phyloP scores from a whole-genome alignment of 2,329 filamentous ascomycete species.

The Diaporthe aspalathi region DNA sequence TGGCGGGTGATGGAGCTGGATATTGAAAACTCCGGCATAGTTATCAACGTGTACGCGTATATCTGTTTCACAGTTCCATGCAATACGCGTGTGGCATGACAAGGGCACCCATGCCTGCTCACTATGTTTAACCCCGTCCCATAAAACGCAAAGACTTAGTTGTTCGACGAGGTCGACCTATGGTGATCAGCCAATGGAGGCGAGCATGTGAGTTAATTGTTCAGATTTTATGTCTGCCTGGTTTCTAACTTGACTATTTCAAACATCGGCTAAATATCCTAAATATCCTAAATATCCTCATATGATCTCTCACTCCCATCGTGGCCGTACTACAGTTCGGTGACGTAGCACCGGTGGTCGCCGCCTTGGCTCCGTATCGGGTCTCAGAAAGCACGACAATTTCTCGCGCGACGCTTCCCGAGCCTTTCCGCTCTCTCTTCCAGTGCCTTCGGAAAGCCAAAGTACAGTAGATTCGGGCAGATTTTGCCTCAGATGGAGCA shows the following conservation, averaged over 20 bases:
- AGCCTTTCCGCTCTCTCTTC: too few relatives aligned
- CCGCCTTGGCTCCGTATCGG: neutral
- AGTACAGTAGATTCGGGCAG: too few relatives aligned
- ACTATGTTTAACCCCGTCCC: neutral
- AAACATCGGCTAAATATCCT: too few relatives aligned
- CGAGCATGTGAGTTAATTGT: too few relatives aligned
- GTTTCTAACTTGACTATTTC: too few relatives aligned
- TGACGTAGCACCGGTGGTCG: neutral
- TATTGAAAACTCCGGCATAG: neutral
- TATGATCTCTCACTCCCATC: neutral
- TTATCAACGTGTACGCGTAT: neutral
- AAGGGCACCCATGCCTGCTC: neutral
- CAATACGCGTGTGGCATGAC: neutral
- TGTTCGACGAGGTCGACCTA: neutral
- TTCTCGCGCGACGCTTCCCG: neutral
- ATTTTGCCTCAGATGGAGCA: neutral
- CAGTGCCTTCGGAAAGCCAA: neutral
- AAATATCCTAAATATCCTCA: too few relatives aligned
- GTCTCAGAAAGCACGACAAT: too few relatives aligned
- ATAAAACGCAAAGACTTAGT: neutral
- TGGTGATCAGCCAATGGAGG: too few relatives aligned
- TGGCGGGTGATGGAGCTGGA: too few relatives aligned
- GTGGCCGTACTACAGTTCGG: neutral
- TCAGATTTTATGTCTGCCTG: neutral
- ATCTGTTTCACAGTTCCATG: slow-evolving; percentile 4